Evolutionary conservation across 345 rosid species (phyloP).

Genomic region (Salix viminalis): DNA sequence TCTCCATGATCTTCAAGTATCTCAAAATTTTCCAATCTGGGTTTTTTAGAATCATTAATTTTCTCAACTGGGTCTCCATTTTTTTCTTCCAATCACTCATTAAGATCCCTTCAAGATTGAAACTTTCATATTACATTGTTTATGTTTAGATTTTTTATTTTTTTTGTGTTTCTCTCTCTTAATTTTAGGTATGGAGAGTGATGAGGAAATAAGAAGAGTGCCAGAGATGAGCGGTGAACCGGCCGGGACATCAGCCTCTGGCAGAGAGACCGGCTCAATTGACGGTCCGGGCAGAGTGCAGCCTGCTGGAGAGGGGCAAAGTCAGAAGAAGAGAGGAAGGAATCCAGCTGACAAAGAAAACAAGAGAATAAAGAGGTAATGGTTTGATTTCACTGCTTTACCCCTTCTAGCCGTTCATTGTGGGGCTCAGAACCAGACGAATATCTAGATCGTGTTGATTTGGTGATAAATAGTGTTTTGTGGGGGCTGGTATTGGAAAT

Average conservation of each 20-base stretch:
- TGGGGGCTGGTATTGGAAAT: not conserved
- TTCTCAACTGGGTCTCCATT: slow-evolving; percentile 15
- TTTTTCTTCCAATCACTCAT: not conserved
- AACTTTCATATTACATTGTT: not conserved
- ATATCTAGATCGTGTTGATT: not conserved
- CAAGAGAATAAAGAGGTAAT: slow-evolving; percentile 80
- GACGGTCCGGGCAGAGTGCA: slow-evolving; percentile 46
- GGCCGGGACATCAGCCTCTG: slow-evolving; percentile 43
- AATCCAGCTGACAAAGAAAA: slow-evolving; percentile 89
- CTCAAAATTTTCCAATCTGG: slow-evolving; percentile 3
- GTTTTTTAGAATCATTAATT: slow-evolving; percentile 6
- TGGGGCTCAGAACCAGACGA: not conserved
- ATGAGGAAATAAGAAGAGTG: slow-evolving; percentile 92
- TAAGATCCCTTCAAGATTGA: not conserved
- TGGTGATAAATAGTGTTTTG: slow-evolving; percentile 3
- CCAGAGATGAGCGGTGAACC: slow-evolving; percentile 80
- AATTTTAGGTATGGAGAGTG: slow-evolving; percentile 76
- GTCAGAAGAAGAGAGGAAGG: slow-evolving; percentile 75
- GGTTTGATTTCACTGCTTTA: not conserved
- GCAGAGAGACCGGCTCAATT: slow-evolving; percentile 38
- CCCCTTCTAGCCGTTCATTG: not conserved
- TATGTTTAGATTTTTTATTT: not conserved
- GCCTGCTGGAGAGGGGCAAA: slow-evolving; percentile 52
- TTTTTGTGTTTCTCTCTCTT: not conserved
- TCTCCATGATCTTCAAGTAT: not conserved